A percentile compares a stretch with the other conserved stretches of the same genome.
These are phyloP conservation scores for Xerocomus spinulosus DNA, from an alignment of 768 basidiomycete genomes.

Conservation along the genomic window DNA sequence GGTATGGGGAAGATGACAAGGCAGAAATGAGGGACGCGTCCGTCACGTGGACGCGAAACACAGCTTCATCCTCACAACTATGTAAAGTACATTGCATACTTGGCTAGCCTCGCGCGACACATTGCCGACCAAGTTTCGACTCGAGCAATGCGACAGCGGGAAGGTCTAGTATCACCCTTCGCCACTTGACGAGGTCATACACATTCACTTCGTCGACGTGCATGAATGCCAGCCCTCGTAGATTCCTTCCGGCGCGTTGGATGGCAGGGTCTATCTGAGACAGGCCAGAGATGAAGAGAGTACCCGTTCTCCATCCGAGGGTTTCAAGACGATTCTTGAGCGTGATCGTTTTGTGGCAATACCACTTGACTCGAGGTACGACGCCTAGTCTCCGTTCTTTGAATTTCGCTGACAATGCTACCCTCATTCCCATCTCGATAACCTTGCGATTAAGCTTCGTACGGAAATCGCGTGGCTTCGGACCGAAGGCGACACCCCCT, in stretches of 20 bases:
- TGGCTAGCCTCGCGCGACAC: not conserved
- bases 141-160: slow-evolving; percentile 80
- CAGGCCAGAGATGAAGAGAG: slow-evolving; percentile 72
- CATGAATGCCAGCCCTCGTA: slow-evolving; percentile 61
- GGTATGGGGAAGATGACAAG: not conserved
- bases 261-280: slow-evolving; percentile 51
- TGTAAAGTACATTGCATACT: not conserved
- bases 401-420: slow-evolving; percentile 82
- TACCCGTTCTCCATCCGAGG: slow-evolving; percentile 61
- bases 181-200: slow-evolving; percentile 82
- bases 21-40: slow-evolving; percentile 21
- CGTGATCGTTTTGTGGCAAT: slow-evolving; percentile 63
- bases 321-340: slow-evolving; percentile 57
- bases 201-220: slow-evolving; percentile 66
- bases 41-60: slow-evolving; percentile 30
- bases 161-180: slow-evolving; percentile 74
- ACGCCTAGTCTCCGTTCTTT: slow-evolving; percentile 70
- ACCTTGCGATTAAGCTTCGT: slow-evolving; percentile 93
- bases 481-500: slow-evolving; percentile 90
- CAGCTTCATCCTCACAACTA: not conserved
- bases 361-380: slow-evolving; percentile 70
- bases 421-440: slow-evolving; percentile 86
- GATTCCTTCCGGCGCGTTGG: slow-evolving; percentile 60
- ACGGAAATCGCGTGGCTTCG: slow-evolving; percentile 87
- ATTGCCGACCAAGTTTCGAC: slow-evolving; percentile 48